These are phyloP conservation scores for Blakeslea trispora DNA, from an alignment of 371 early-diverging fungal genomes.

Conservation along the genomic window DNA sequence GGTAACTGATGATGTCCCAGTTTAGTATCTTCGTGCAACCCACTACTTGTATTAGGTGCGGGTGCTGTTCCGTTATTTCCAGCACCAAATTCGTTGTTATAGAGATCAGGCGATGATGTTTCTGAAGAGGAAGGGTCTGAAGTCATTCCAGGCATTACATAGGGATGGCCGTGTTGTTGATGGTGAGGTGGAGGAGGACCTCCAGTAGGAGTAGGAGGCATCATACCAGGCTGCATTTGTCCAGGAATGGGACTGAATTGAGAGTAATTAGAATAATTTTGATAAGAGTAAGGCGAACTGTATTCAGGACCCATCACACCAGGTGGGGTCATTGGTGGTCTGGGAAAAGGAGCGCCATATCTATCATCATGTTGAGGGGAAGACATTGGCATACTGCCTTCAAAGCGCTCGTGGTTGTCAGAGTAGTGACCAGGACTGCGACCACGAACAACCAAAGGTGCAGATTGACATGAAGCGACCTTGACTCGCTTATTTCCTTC, in stretches of 20 bases:
- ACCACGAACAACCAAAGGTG: conserved; percentile 90
- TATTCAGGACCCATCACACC: conserved; percentile 32
- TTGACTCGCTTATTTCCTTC: conserved; percentile 50
- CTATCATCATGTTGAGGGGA: conserved; percentile 23
- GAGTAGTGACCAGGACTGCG: conserved; percentile 93
- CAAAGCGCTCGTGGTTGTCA: conserved; percentile 50
- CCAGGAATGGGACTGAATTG: conserved; percentile 12
- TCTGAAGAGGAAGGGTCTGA: conserved; percentile 44
- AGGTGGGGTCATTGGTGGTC: conserved; percentile 39
- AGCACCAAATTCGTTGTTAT: conserved; percentile 25
- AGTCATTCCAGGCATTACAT: conserved; percentile 36
- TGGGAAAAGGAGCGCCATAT: conserved; percentile 25
- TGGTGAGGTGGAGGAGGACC: conserved; percentile 18
- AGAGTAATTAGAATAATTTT: conserved; percentile 25
- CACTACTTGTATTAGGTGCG: neutral
- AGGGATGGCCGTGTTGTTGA: conserved; percentile 12
- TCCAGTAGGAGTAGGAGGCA: conserved; percentile 29
- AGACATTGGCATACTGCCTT: conserved; percentile 11
- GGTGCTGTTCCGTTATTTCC: conserved; percentile 6
- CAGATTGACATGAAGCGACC: conserved; percentile 76
- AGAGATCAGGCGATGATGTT: conserved; percentile 42
- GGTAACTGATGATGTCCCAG: conserved; percentile 11
- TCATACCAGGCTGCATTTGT: conserved; percentile 18
- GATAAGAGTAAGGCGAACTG: conserved; percentile 33
- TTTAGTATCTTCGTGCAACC: conserved; percentile 17